Evolutionary conservation across 352 stramenopile genomes (phyloP), one percentile per base, ranked within the genome.

Genomic region (Phytopythium kandeliae): DNA sequence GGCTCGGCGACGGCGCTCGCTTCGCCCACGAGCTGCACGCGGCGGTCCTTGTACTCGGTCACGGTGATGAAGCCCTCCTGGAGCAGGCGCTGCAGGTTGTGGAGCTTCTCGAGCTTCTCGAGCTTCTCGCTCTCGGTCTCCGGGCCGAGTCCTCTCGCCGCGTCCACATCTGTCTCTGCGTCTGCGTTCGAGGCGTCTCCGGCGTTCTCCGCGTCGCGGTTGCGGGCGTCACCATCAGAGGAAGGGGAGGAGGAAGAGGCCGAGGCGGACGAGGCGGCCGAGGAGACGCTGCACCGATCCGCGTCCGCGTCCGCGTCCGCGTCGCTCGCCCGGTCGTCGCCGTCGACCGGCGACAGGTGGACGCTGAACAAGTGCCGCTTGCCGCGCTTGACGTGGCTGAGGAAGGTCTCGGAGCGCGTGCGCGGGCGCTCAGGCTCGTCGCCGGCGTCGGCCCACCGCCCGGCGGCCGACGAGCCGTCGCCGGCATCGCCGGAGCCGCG

Each of bases 21-120:
- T 35, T 87, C 78, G 45, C 79, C 76, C 21, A 88, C 78, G 7
- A 90, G 58, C 38, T 90, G 78, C 28, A 77, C 54, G 0, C 74
- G 73, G 10, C 78, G 74, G 37, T 85, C 70, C 54, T 84, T 85
- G 66, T 85, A 90, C 51, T 90, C 78, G 6, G 78, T 90, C 22
- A 90, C 74, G 1, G 78, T 90, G 55, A 90, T 87, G 37, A 90
- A 90, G 11, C 78, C 78, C 71, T 90, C 78, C 51, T 90, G 76
- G 36, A 74, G 85, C 35, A 90, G 54, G 17, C 82, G 81, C 53
- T 88, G 76, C 21, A 90, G 50, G 40, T 90, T 90, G 13, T 65
- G 62, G 13, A 90, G 53, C 57, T 90, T 87, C 38, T 53, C 47
- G 21, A 44, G 22, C 22, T 90, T 87, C 35, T 44, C 47, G 21